Percentiles rank a stretch among this genome's conserved stretches.
phyloP scores from a whole-genome alignment of 768 basidiomycete genomes.

The Mycena capillaripes region DNA sequence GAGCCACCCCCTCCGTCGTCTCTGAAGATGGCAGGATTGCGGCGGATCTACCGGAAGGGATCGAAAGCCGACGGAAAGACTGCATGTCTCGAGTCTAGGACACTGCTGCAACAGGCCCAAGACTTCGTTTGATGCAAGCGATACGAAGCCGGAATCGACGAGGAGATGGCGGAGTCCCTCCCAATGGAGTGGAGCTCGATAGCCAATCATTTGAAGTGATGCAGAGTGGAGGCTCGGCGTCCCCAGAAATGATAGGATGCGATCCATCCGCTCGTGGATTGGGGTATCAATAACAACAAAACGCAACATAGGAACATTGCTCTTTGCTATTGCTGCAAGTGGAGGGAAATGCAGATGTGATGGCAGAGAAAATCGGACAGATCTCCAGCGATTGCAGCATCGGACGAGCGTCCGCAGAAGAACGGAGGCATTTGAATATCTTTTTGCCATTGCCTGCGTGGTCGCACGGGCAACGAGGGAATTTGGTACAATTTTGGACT shows the following conservation, averaged over 20 bases:
- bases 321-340: background rate
- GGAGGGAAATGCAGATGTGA: background rate
- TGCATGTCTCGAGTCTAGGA: background rate
- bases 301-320: slow-evolving; percentile 3
- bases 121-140: background rate
- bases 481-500: background rate
- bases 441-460: no score
- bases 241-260: background rate
- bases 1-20: no score
- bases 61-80: no score
- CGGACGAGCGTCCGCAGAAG: background rate
- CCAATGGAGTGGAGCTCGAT: no score
- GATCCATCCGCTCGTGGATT: no score
- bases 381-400: background rate
- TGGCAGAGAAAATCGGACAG: background rate
- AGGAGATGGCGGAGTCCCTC: background rate
- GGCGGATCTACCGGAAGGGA: background rate
- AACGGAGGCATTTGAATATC: background rate
- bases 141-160: background rate
- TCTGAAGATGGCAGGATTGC: no score
- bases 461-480: background rate
- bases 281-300: background rate
- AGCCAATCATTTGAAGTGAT: no score
- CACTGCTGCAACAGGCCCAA: background rate
- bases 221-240: background rate